Evolutionary conservation across 768 basidiomycete genomes (phyloP).

Genomic region (Sporobolomyces phaffii): DNA sequence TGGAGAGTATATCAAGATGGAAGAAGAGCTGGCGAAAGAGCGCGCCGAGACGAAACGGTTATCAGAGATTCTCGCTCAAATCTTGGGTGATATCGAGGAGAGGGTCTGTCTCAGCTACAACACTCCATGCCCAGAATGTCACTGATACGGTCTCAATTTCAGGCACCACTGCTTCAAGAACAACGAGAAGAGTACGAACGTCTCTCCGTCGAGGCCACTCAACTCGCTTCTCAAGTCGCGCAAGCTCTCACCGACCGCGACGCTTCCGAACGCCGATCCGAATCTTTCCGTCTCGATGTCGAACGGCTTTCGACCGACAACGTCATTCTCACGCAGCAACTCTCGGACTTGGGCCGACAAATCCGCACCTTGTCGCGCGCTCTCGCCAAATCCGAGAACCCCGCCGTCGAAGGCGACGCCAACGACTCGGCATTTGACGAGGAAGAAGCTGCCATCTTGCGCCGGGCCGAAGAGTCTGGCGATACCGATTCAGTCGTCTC

Average conservation of each 20-base stretch:
- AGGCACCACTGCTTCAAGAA: conserved; percentile 86
- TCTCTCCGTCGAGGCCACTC: conserved; percentile 67
- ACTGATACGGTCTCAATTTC: no score
- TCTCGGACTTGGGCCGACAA: conserved; percentile 76
- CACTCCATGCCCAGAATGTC: no score
- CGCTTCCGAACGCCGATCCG: conserved; percentile 53
- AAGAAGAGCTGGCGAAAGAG: conserved; percentile 72
- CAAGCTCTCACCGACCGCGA: conserved; percentile 72
- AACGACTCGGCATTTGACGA: conserved; percentile 39
- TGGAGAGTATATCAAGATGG: conserved; percentile 75
- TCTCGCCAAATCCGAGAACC: conserved; percentile 73
- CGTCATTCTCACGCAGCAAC: conserved; percentile 62
- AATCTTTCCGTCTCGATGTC: conserved; percentile 48
- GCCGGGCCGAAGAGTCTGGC: conserved; percentile 35
- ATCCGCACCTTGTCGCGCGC: conserved; percentile 72
- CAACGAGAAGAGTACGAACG: conserved; percentile 85
- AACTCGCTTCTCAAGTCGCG: conserved; percentile 73
- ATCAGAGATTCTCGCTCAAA: conserved; percentile 68
- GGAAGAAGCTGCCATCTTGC: conserved; percentile 63
- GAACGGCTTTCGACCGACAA: conserved; percentile 56
- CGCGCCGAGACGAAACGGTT: conserved; percentile 76
- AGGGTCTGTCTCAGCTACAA: no score
- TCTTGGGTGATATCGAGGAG: conserved; percentile 86
- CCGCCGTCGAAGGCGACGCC: conserved; percentile 57
- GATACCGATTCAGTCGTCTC: conserved; percentile 67